phyloP scores from a whole-genome alignment of 345 rosid species.

The Gynandropsis gynandra region DNA sequence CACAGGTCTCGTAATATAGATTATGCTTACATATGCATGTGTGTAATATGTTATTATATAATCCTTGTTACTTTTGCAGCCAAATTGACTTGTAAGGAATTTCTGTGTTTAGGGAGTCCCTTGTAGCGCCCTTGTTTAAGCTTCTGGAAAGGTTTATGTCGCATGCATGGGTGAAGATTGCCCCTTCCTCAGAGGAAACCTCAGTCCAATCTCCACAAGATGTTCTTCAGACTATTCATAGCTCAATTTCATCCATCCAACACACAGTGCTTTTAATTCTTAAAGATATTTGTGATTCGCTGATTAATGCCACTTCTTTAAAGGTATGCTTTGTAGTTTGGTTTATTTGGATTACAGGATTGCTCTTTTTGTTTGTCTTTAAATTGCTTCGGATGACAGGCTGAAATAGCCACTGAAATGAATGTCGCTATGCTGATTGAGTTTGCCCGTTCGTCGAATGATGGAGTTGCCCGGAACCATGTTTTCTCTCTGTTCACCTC shows the following conservation, averaged over 20 bases:
- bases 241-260: slow-evolving; percentile 38
- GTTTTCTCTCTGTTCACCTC: slow-evolving; percentile 56
- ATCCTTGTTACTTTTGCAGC: slow-evolving; percentile 14
- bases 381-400: slow-evolving; percentile 39
- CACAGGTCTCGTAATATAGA: slow-evolving; percentile 46
- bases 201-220: slow-evolving; percentile 36
- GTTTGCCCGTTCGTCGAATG: slow-evolving; percentile 50
- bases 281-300: slow-evolving; percentile 54
- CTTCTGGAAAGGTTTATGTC: slow-evolving; percentile 52
- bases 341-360: slow-evolving; percentile 12
- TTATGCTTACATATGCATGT: slow-evolving; percentile 16
- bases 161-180: slow-evolving; percentile 35
- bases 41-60: slow-evolving; percentile 3
- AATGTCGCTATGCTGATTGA: slow-evolving; percentile 54
- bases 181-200: slow-evolving; percentile 29
- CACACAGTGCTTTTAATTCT: slow-evolving; percentile 60
- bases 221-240: slow-evolving; percentile 29
- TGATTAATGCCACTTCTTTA: slow-evolving; percentile 23
- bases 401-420: slow-evolving; percentile 36
- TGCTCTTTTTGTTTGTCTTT: slow-evolving; percentile 14
- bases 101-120: slow-evolving; percentile 46
- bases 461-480: slow-evolving; percentile 57
- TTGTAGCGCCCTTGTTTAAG: slow-evolving; percentile 66
- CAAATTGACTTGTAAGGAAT: slow-evolving; percentile 10
- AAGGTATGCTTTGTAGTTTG: slow-evolving; percentile 41